Conservation (phyloP, 208 protist species). For the Herpetomonas samuelpessoai region DNA sequence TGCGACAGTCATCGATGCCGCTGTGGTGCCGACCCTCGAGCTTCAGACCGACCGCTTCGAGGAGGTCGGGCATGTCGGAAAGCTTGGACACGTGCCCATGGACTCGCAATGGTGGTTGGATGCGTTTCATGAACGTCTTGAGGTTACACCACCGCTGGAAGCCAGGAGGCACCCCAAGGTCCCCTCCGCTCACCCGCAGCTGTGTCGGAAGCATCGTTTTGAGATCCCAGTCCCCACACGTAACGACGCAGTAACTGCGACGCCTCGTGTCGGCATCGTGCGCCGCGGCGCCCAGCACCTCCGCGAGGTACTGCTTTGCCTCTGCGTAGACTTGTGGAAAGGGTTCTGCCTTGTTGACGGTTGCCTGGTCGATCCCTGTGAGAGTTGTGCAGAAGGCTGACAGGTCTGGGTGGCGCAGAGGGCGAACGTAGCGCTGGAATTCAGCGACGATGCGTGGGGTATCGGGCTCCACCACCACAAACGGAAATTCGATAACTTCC, state of each 20-base stretch:
- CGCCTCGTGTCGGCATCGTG: too few relatives aligned
- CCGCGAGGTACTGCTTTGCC: slow-evolving; percentile 52
- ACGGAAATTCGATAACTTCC: slow-evolving; percentile 90
- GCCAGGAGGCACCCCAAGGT: slow-evolving; percentile 13
- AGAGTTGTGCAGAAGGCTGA: slow-evolving; percentile 86
- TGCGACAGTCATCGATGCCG: slow-evolving; percentile 93
- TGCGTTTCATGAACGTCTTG: slow-evolving; percentile 67
- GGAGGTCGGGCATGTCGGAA: slow-evolving; percentile 60
- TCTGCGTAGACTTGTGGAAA: slow-evolving; percentile 68
- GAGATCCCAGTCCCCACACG: slow-evolving; percentile 95
- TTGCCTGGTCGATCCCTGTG: slow-evolving; percentile 80
- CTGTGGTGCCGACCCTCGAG: slow-evolving; percentile 87
- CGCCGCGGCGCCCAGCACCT: slow-evolving; percentile 36
- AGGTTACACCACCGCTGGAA: slow-evolving; percentile 89
- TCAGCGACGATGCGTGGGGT: slow-evolving; percentile 41
- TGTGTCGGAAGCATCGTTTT: slow-evolving; percentile 80
- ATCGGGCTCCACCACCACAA: slow-evolving; percentile 72
- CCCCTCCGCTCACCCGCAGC: slow-evolving; percentile 29
- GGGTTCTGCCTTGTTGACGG: slow-evolving; percentile 45
- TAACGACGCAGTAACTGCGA: slow-evolving; percentile 86
- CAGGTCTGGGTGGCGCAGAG: slow-evolving; percentile 43
- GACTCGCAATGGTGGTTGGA: slow-evolving; percentile 4
- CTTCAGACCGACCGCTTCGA: slow-evolving; percentile 46
- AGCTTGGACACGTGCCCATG: neutral
- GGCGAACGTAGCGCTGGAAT: slow-evolving; percentile 90